Evolutionary conservation across 2,329 filamentous ascomycete genomes (phyloP).

Genomic region (Diaporthe capsici): DNA sequence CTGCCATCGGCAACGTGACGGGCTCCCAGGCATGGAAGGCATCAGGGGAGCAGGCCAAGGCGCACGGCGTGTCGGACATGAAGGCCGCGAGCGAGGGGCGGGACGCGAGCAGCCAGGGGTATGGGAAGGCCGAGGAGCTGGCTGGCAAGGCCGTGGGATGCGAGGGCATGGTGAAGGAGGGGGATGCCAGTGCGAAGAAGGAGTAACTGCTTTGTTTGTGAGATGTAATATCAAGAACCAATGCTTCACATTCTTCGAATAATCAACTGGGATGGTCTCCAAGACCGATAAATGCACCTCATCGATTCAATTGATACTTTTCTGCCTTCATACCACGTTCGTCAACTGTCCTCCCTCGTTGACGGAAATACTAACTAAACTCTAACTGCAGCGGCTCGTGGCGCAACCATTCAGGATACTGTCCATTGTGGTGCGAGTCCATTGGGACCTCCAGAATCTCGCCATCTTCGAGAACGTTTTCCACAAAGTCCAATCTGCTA

Average conservation of each 20-base stretch:
- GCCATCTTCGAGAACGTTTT: too few species aligned
- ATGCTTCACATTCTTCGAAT: too few species aligned
- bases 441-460: background rate
- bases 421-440: background rate
- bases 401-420: background rate
- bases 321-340: too few species aligned
- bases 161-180: constrained; percentile 78
- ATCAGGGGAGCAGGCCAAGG: constrained; percentile 75
- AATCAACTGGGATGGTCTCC: too few species aligned
- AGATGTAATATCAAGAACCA: too few species aligned
- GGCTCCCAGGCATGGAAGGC: constrained; percentile 74
- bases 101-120: constrained; percentile 67
- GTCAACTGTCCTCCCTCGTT: too few species aligned
- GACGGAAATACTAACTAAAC: too few species aligned
- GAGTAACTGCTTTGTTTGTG: background rate
- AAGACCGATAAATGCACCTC: too few species aligned
- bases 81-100: constrained; percentile 71
- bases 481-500: background rate
- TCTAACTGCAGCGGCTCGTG: background rate
- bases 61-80: constrained; percentile 73
- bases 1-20: constrained; percentile 72
- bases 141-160: constrained; percentile 76
- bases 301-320: too few species aligned
- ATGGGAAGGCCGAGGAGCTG: constrained; percentile 75
- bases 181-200: constrained; percentile 62